These are phyloP conservation scores for Dothiorella sarmentorum DNA, from an alignment of 2,329 filamentous ascomycete species.

Conservation along the genomic window DNA sequence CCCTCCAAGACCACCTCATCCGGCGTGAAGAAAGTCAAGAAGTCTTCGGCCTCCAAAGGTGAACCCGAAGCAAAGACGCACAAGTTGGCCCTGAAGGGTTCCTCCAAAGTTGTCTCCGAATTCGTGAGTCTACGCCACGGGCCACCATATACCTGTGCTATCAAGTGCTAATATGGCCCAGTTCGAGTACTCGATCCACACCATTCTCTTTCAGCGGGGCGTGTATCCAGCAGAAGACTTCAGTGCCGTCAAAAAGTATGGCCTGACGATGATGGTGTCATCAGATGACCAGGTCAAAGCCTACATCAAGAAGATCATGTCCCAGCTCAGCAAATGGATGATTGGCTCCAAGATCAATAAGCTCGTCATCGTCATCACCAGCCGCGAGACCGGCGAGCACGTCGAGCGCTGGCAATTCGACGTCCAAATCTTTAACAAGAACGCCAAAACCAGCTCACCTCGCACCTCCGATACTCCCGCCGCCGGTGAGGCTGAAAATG, in stretches of 20 bases:
- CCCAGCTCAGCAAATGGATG: slow-evolving; percentile 97
- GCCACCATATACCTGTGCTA: background rate
- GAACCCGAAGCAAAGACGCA: slow-evolving; percentile 79
- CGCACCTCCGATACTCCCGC: background rate
- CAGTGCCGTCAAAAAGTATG: slow-evolving; percentile 97
- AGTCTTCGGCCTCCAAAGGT: slow-evolving; percentile 40
- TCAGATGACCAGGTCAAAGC: slow-evolving; percentile 97
- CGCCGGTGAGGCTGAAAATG: slow-evolving; percentile 34
- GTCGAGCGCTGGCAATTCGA: slow-evolving; percentile 98
- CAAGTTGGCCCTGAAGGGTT: slow-evolving; percentile 85
- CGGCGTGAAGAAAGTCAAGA: slow-evolving; percentile 17
- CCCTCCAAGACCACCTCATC: slow-evolving; percentile 11
- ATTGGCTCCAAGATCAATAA: slow-evolving; percentile 94
- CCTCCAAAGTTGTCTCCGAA: slow-evolving; percentile 85
- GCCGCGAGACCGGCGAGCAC: slow-evolving; percentile 94
- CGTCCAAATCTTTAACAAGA: slow-evolving; percentile 46
- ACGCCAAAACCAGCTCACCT: background rate
- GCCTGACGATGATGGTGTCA: slow-evolving; percentile 94
- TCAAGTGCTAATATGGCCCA: slow-evolving; percentile 33
- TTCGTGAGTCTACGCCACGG: slow-evolving; percentile 66
- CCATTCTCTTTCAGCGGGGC: slow-evolving; percentile 87
- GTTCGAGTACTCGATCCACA: slow-evolving; percentile 98
- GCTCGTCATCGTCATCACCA: slow-evolving; percentile 92
- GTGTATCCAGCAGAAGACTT: slow-evolving; percentile 95
- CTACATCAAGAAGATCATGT: slow-evolving; percentile 99